Evolutionary conservation across 2,329 filamentous ascomycete species (phyloP).

Genomic region (Cladosporium sphaerospermum): DNA sequence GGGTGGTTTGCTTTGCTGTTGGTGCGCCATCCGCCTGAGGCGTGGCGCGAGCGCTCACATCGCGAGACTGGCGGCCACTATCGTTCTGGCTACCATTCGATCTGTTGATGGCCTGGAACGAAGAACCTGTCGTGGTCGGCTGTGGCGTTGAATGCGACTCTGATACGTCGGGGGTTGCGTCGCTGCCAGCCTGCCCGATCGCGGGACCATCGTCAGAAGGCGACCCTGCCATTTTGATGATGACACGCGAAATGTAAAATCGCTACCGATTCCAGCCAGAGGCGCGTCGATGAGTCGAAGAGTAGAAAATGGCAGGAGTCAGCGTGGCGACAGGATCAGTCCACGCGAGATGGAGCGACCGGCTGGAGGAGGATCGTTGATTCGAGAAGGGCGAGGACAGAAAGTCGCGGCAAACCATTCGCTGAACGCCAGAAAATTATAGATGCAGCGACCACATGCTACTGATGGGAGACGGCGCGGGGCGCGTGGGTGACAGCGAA

Average conservation of each 20-base stretch:
- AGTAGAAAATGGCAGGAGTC: background rate
- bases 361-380: background rate
- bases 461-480: background rate
- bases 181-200: background rate
- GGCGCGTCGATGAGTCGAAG: background rate
- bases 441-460: background rate
- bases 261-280: background rate
- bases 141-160: conserved; percentile 1
- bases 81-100: conserved; percentile 16
- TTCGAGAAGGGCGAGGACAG: conserved; percentile 6
- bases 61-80: conserved; percentile 12
- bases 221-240: conserved; percentile 12
- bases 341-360: conserved; percentile 3
- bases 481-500: background rate
- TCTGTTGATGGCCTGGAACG: conserved; percentile 24
- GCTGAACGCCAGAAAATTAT: conserved; percentile 9
- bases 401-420: conserved; percentile 5
- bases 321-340: background rate
- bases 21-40: conserved; percentile 2
- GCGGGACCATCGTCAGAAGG: conserved; percentile 9
- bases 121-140: conserved; percentile 8
- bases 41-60: conserved; percentile 6
- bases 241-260: background rate
- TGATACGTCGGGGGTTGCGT: background rate
- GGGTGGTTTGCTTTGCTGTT: background rate